phyloP scores from a whole-genome alignment of 352 stramenopile species.

The Phytophthora constricta region DNA sequence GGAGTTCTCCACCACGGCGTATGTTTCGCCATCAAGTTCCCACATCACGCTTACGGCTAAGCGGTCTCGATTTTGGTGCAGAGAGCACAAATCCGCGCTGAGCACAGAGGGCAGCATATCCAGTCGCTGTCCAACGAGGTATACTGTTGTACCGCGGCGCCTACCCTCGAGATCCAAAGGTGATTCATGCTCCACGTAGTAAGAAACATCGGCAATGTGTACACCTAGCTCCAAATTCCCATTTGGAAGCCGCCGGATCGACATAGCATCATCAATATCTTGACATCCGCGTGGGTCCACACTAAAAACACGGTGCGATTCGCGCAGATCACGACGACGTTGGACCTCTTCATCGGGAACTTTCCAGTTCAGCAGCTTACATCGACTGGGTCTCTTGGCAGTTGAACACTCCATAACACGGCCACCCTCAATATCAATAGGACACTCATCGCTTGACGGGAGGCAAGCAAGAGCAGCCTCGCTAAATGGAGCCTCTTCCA shows the following conservation, averaged over 20 bases:
- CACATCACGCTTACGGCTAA: constrained; percentile 93
- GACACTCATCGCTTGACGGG: constrained; percentile 55
- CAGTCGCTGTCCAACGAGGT: constrained; percentile 95
- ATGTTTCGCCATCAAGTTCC: constrained; percentile 82
- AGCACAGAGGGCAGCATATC: constrained; percentile 94
- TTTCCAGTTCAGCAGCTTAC: constrained; percentile 71
- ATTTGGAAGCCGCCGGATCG: constrained; percentile 74
- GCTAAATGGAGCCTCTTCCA: constrained; percentile 86
- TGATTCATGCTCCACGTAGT: constrained; percentile 97
- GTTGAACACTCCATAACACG: constrained; percentile 79
- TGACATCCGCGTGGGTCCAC: constrained; percentile 90
- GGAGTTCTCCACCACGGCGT: constrained; percentile 54
- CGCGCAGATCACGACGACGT: constrained; percentile 70
- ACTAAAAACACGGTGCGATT: constrained; percentile 85
- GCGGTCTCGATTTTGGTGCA: constrained; percentile 90
- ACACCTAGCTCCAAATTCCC: constrained; percentile 94
- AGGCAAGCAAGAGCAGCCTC: constrained; percentile 86
- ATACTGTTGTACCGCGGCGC: constrained; percentile 94
- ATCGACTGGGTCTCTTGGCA: constrained; percentile 62
- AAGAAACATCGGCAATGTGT: constrained; percentile 99
- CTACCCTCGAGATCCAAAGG: constrained; percentile 96
- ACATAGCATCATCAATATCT: constrained; percentile 93
- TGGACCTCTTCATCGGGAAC: constrained; percentile 59
- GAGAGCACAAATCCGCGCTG: constrained; percentile 89
- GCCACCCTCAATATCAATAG: constrained; percentile 66